These are phyloP conservation scores for Sporisorium iseilematis-ciliati DNA, from an alignment of 1,284 basidiomycete species.

Conservation along the genomic window DNA sequence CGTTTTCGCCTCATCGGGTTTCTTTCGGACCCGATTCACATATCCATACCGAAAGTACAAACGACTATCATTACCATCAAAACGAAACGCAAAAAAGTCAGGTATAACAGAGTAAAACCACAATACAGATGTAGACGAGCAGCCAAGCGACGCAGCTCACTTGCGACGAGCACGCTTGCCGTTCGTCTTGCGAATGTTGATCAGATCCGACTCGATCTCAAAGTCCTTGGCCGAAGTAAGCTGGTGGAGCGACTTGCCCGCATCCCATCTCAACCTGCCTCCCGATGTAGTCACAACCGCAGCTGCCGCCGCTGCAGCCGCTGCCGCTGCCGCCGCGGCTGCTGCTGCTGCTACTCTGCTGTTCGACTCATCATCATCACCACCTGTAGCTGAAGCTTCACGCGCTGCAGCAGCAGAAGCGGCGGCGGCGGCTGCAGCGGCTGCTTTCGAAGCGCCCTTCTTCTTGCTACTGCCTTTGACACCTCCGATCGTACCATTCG, in stretches of 20 bases:
- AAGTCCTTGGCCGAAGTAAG: conserved; percentile 67
- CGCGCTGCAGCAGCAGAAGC: conserved; percentile 45
- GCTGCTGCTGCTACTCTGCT: conserved; percentile 47
- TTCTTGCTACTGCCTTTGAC: conserved; percentile 51
- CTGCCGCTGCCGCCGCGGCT: conserved; percentile 37
- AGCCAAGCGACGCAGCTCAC: conserved; percentile 13
- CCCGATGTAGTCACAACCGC: conserved; percentile 56
- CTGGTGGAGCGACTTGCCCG: conserved; percentile 65
- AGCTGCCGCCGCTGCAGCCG: conserved; percentile 44
- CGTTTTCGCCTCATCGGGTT: not conserved
- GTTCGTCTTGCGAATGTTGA: conserved; percentile 67
- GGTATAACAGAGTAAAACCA: not conserved
- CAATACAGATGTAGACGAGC: no score
- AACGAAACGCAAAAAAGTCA: not conserved
- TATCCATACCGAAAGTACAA: not conserved
- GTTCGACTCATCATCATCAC: conserved; percentile 54
- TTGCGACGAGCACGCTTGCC: conserved; percentile 64
- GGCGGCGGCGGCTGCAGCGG: conserved; percentile 43
- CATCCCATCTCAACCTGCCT: conserved; percentile 65
- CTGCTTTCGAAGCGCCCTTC: conserved; percentile 39
- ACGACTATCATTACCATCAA: not conserved
- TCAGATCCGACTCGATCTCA: conserved; percentile 68
- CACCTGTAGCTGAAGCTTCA: conserved; percentile 45
- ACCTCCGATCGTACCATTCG: conserved; percentile 38
- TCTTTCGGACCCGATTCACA: not conserved